Evolutionary conservation across 2,329 filamentous ascomycete genomes (phyloP), one percentile per base, ranked within the genome.

Genomic region (Paraconiothyrium sp.): DNA sequence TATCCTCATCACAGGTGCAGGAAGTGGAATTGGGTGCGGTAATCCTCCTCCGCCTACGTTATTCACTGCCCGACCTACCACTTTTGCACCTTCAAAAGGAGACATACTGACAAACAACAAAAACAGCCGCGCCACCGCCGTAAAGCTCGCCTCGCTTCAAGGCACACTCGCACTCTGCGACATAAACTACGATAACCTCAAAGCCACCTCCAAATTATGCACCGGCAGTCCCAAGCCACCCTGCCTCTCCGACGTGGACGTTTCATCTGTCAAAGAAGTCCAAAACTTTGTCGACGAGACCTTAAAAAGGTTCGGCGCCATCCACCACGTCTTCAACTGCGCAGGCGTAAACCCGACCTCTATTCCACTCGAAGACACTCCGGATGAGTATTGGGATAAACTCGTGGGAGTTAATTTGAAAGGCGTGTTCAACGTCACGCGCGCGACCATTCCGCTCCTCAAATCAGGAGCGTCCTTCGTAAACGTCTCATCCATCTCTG

Each of bases 321-420:
- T 84, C 2, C 69, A 81, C 59, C 75, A 80, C 41, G 79, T 82
- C 1, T 83, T 80, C 63, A 83, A 83, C 70, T 76, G 80, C 66
- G 82, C 82, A 0, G 83, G 83, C 37, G 73, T 84, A n/a, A 85
- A 85, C 63, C 83, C 83, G 1, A 83, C 80, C 0, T 69, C 72
- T 1, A 73, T 80, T 27, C 70, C 78, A 3, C 75, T 83, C 32
- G 76, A 75, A 35, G 71, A 78, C 4, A 79, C 79, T 1, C 75
- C 76, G 2, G 81, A 86, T 59, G 82, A 74, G 11, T 86, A 84
- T 65, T 84, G 79, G 73, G 78, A 82, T 63, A 80, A 77, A 48
- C 72, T 85, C 8, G 72, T 85, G 24, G 77, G 79, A 56, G 79
- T 78, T 0, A 85, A 85, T 60, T 65, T 85, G 11, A 79, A 78